These are phyloP conservation scores for Rhizophora apiculata DNA, from an alignment of 345 rosid genomes.

Conservation along the genomic window DNA sequence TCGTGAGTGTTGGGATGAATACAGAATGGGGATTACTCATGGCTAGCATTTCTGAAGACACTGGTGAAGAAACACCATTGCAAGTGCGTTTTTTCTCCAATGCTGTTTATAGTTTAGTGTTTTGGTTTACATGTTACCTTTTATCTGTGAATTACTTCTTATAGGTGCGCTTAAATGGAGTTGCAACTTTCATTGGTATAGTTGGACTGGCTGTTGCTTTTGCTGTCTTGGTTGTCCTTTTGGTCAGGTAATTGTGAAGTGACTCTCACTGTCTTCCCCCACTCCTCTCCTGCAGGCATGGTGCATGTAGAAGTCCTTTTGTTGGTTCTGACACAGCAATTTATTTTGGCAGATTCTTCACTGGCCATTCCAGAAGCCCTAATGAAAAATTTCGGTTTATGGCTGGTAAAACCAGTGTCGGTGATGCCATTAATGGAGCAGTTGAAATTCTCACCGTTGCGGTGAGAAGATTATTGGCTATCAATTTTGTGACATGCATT, in stretches of 20 bases:
- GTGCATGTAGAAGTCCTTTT: not conserved
- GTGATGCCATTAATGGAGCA: constrained; percentile 65
- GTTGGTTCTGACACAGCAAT: not conserved
- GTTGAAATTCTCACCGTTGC: constrained; percentile 90
- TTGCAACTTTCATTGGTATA: constrained; percentile 92
- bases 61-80: constrained; percentile 39
- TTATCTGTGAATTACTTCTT: constrained; percentile 8
- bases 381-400: constrained; percentile 51
- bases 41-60: constrained; percentile 40
- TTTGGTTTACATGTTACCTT: not conserved
- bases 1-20: constrained; percentile 32
- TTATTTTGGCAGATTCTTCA: constrained; percentile 56
- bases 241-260: constrained; percentile 50
- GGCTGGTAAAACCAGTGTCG: constrained; percentile 51
- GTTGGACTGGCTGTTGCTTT: constrained; percentile 91
- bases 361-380: constrained; percentile 55
- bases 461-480: constrained; percentile 14
- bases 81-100: constrained; percentile 24
- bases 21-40: constrained; percentile 39
- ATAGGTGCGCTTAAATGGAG: constrained; percentile 95
- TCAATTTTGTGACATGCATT: constrained; percentile 33
- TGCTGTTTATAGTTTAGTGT: constrained; percentile 5
- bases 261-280: not conserved
- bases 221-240: constrained; percentile 68
- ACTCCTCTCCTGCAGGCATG: not conserved